Base-by-base conservation (phyloP, 2,329 filamentous ascomycete species). In the Alternaria panax region DNA sequence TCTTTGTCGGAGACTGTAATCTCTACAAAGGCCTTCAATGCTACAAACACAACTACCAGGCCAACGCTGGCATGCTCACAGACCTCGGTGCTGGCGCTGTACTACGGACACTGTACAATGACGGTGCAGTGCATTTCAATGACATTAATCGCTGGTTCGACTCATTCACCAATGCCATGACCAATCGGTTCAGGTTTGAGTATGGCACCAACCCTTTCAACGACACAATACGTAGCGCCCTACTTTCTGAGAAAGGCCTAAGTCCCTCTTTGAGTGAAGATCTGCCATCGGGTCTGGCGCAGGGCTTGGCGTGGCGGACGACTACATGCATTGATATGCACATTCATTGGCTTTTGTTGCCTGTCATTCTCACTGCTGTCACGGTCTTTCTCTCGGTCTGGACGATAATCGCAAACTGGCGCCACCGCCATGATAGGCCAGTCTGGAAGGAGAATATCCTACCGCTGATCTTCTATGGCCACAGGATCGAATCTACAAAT, bases 101-200 rank as follows among this genome's bases (percentile, higher is more conserved):
- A 18, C 6, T 36, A 4, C 34, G 34, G 0, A 36, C 34, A 7
- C 18, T 36, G 5, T 36, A 7, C 34, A 36, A 36, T 8, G 7
- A 36, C 8, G 34, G 34, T 9, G 16, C 14, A n/a, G n/a, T 18
- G 16, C 14, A 36, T 18, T 36, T 36, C 5, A 2, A n/a, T 7
- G 0, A 9, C 9, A 8, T 36, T 6, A n/a, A n/a, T n/a, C 0
- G 0, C 14, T 36, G 34, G 34, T 36, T 36, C 16, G n/a, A 36
- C 9, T n/a, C 14, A 4, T 36, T 36, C 11, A 18, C 34, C 3
- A 18, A n/a, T 18, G 34, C 34, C n/a, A 36, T 36, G 34, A 36
- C 34, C 16, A 36, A 1, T 8, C 14, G 34, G 5, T 36, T 36
- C 16, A n/a, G 34, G 30, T 34, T 34, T 16, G 30, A 34, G 12